Conservation (phyloP, 345 rosid species). For the Lagerstroemia speciosa region DNA sequence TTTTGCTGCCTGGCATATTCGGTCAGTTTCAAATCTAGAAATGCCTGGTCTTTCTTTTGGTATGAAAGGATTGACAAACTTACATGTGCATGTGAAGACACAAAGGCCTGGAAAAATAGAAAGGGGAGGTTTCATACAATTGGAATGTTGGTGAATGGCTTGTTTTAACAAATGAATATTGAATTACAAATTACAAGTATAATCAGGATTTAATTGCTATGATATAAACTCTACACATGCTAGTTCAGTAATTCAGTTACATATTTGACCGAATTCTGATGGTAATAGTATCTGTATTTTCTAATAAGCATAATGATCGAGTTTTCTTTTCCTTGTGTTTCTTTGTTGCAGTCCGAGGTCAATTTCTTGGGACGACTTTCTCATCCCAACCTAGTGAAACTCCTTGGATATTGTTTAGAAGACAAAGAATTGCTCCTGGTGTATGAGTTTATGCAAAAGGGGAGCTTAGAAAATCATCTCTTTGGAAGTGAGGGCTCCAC, state of each 20-base stretch:
- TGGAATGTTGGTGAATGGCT: too few species aligned
- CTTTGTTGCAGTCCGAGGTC: slow-evolving; percentile 63
- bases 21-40: neutral
- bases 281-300: neutral
- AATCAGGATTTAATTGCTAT: neutral
- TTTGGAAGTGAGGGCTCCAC: slow-evolving; percentile 66
- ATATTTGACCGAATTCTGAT: neutral
- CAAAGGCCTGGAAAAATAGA: too few species aligned
- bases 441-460: slow-evolving; percentile 93
- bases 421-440: slow-evolving; percentile 76
- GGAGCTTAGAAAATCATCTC: slow-evolving; percentile 94
- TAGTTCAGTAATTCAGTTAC: neutral
- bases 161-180: neutral
- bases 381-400: slow-evolving; percentile 85
- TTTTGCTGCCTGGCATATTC: too few species aligned
- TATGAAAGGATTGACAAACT: neutral
- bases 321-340: neutral
- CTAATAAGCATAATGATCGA: neutral
- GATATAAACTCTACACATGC: neutral
- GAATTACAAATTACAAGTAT: neutral
- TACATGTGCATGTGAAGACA: too few species aligned
- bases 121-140: neutral
- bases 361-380: slow-evolving; percentile 77
- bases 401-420: slow-evolving; percentile 83
- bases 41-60: neutral